phyloP scores from a whole-genome alignment of 2,329 filamentous ascomycete genomes.

The Exophiala dermatitidis region DNA sequence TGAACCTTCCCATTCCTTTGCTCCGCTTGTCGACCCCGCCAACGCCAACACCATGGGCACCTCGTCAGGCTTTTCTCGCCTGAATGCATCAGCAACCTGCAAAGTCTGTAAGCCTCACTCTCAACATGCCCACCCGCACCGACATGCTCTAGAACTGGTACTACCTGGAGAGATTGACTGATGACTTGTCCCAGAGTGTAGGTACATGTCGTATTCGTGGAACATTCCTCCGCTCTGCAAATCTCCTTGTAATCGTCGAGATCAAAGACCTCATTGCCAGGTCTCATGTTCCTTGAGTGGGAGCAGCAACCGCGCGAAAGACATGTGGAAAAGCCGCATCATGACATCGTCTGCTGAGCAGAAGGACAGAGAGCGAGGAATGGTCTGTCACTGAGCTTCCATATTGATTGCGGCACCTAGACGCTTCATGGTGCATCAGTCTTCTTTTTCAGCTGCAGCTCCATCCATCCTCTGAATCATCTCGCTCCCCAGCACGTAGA shows the following conservation, averaged over 20 bases:
- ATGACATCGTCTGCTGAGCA: neutral
- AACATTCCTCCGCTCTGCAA: neutral
- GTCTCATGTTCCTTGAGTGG: neutral
- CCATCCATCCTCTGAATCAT: conserved; percentile 47
- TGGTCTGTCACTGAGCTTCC: too few species aligned
- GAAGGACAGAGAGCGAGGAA: neutral
- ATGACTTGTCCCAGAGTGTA: too few species aligned
- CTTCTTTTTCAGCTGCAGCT: conserved; percentile 10
- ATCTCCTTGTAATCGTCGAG: neutral
- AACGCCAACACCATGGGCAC: neutral
- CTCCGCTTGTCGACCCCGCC: neutral
- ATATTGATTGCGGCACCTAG: neutral
- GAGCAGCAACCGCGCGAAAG: neutral
- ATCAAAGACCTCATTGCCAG: neutral
- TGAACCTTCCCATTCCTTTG: neutral
- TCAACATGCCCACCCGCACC: neutral
- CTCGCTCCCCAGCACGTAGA: conserved; percentile 53
- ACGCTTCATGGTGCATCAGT: conserved; percentile 1
- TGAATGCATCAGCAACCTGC: neutral
- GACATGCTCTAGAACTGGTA: neutral
- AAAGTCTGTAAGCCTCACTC: neutral
- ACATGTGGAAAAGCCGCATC: neutral
- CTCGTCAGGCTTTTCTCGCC: neutral
- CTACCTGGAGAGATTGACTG: neutral
- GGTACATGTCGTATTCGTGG: neutral